Percentiles rank a stretch among this genome's conserved stretches.
phyloP scores from a whole-genome alignment of 179 eudicot species.

The Silene noctiflora region DNA sequence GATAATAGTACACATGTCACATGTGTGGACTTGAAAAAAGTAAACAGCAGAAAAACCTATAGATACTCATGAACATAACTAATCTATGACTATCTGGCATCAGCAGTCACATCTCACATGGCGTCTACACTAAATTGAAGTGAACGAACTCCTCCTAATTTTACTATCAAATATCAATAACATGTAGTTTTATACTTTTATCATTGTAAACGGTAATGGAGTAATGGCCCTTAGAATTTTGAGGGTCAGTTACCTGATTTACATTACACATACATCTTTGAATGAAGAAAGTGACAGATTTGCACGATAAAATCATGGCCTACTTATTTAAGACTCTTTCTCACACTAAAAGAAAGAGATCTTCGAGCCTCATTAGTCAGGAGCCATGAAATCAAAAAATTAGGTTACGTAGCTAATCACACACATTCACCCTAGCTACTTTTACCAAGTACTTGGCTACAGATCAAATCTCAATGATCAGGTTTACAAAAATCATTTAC shows the following conservation, averaged over 20 bases:
- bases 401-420: background rate
- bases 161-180: background rate
- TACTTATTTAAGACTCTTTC: background rate
- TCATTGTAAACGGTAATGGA: background rate
- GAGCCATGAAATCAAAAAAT: constrained; percentile 7
- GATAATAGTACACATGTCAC: background rate
- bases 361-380: background rate
- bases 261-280: background rate
- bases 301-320: background rate
- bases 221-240: background rate
- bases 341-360: background rate
- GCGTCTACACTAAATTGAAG: background rate
- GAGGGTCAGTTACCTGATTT: background rate
- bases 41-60: constrained; percentile 20
- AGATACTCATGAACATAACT: constrained; percentile 12
- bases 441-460: constrained; percentile 12
- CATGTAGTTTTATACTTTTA: background rate
- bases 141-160: background rate
- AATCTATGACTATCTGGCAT: constrained; percentile 25
- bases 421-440: constrained; percentile 7
- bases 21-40: constrained; percentile 3
- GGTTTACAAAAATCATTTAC: constrained; percentile 13
- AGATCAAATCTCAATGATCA: background rate
- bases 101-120: background rate
- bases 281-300: background rate